A percentile compares a stretch with the other conserved stretches of the same genome.
Conservation (phyloP, 306 rosid species). For the Vachellia collinsii region DNA sequence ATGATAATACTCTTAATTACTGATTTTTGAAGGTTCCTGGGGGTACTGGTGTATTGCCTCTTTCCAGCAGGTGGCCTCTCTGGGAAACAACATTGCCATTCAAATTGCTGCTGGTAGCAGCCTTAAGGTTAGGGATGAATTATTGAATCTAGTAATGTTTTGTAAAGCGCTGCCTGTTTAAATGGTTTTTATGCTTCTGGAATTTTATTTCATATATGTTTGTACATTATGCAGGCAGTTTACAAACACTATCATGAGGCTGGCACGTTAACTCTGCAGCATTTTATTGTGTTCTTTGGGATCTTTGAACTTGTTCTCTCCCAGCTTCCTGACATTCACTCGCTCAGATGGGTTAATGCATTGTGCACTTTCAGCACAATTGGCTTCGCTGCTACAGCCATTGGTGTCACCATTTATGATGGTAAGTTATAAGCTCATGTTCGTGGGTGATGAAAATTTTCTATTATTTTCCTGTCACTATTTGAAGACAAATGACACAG, state of each 20-base stretch:
- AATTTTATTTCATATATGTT: background rate
- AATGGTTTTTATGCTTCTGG: background rate
- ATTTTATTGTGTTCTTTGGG: conserved; percentile 76
- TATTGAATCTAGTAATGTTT: conserved; percentile 12
- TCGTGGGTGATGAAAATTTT: background rate
- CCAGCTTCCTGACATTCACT: conserved; percentile 81
- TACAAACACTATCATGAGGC: conserved; percentile 60
- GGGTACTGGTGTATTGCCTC: conserved; percentile 78
- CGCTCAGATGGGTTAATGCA: conserved; percentile 81
- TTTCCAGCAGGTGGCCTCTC: conserved; percentile 79
- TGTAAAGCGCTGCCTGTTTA: background rate
- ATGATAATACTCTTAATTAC: conserved; percentile 14
- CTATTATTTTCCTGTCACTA: background rate
- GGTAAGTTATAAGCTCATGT: conserved; percentile 46
- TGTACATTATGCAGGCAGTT: conserved; percentile 52
- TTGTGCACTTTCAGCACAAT: conserved; percentile 77
- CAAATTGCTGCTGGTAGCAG: conserved; percentile 87
- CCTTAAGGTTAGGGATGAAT: conserved; percentile 57
- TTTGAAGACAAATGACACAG: conserved; percentile 7
- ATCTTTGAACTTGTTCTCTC: conserved; percentile 69
- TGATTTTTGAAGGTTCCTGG: conserved; percentile 62
- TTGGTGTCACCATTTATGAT: conserved; percentile 67
- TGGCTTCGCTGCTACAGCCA: conserved; percentile 78
- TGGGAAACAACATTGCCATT: conserved; percentile 82
- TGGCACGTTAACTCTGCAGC: conserved; percentile 66